A percentile compares a stretch with the other conserved stretches of the same genome.
These are phyloP conservation scores for Lactifluus hygrophoroides DNA, from an alignment of 768 basidiomycete species.

Conservation along the genomic window DNA sequence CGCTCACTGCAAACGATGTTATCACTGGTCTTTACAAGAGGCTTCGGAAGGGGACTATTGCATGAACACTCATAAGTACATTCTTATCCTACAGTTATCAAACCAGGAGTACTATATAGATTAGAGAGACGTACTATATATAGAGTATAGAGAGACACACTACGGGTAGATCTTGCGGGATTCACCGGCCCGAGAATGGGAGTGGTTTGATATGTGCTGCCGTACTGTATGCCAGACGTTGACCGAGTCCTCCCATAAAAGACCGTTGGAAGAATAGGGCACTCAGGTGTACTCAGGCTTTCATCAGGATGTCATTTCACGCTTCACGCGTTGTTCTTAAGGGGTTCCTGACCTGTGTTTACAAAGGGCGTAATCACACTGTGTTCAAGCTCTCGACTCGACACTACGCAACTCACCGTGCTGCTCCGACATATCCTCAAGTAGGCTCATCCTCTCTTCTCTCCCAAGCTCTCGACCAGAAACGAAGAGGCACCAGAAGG, in stretches of 20 bases:
- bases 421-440: neutral
- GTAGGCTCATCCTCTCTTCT: constrained; percentile 43
- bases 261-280: neutral
- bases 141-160: neutral
- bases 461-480: constrained; percentile 57
- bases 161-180: no score
- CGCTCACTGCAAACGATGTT: constrained; percentile 80
- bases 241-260: no score
- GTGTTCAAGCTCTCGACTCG: neutral
- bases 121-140: neutral
- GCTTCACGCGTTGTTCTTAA: neutral
- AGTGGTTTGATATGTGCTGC: no score
- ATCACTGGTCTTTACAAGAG: constrained; percentile 61
- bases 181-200: neutral
- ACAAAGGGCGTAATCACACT: neutral
- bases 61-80: constrained; percentile 2
- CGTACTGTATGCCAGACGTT: no score
- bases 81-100: neutral
- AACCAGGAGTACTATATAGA: neutral
- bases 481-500: constrained; percentile 32
- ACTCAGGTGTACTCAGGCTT: no score
- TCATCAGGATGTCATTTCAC: constrained; percentile 1
- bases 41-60: constrained; percentile 17
- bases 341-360: neutral
- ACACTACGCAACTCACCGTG: constrained; percentile 13